phyloP scores from a whole-genome alignment of 495 filamentous ascomycete genomes.

The Tuber calosporum region DNA sequence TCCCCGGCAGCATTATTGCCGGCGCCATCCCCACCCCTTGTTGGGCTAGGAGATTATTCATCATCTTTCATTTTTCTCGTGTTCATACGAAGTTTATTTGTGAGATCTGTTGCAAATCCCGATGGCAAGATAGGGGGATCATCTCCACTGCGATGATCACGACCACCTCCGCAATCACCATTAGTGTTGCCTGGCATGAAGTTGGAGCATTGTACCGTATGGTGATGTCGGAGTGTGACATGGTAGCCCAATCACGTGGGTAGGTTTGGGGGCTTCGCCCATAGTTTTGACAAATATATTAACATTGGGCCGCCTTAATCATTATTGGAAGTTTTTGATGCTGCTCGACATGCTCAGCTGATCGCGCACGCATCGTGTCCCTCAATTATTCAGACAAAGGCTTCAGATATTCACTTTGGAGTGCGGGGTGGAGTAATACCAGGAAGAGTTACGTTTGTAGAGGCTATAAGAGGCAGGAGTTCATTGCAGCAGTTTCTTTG shows the following conservation, averaged over 20 bases:
- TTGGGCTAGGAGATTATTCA: conserved; percentile 6
- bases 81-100: conserved; percentile 30
- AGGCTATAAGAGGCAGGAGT: too few species aligned
- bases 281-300: too few species aligned
- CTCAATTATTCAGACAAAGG: too few species aligned
- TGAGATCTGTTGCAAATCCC: conserved; percentile 15
- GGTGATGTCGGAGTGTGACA: conserved; percentile 1
- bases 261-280: conserved; percentile 1
- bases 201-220: background rate
- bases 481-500: too few species aligned
- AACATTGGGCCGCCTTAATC: too few species aligned
- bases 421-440: too few species aligned
- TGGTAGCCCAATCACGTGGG: background rate
- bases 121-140: background rate
- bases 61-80: conserved; percentile 27
- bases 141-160: background rate
- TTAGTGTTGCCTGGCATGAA: background rate
- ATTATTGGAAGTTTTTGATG: too few species aligned
- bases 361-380: too few species aligned
- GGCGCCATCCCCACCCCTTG: background rate
- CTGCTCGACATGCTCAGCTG: too few species aligned
- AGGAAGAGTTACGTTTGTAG: too few species aligned
- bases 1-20: conserved; percentile 6
- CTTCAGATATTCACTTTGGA: too few species aligned
- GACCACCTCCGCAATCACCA: background rate